phyloP scores from a whole-genome alignment of 2,329 filamentous ascomycete species.

The Diplodia intermedia region DNA sequence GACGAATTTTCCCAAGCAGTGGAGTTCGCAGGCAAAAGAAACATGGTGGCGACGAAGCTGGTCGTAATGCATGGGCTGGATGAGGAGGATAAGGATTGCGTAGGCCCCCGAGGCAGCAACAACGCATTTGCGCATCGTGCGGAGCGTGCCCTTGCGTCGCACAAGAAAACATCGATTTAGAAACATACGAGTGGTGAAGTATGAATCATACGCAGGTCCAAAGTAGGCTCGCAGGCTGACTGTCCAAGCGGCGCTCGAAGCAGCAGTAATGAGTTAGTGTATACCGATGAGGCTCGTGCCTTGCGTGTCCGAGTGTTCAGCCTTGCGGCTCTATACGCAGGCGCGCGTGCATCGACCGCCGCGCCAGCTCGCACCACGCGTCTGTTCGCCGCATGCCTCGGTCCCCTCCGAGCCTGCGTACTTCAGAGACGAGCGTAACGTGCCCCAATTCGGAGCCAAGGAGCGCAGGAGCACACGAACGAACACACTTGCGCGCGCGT shows the following conservation, averaged over 20 bases:
- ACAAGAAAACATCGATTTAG: neutral
- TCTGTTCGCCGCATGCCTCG: neutral
- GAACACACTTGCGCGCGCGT: neutral
- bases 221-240: neutral
- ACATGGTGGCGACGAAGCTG: neutral
- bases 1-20: neutral
- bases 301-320: neutral
- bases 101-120: neutral
- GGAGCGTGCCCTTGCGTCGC: neutral
- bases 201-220: neutral
- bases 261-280: neutral
- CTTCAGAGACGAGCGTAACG: neutral
- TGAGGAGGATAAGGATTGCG: neutral
- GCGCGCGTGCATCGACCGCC: neutral
- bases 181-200: neutral
- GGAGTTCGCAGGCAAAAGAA: neutral
- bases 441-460: neutral
- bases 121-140: neutral
- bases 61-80: neutral
- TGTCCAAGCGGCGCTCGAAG: neutral
- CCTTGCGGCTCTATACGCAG: conserved; percentile 8
- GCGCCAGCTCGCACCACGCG: neutral
- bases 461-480: neutral
- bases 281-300: neutral
- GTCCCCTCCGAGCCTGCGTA: neutral